Conservation (phyloP, 371 early-diverging fungal genomes). For the Gilbertella persicaria region DNA sequence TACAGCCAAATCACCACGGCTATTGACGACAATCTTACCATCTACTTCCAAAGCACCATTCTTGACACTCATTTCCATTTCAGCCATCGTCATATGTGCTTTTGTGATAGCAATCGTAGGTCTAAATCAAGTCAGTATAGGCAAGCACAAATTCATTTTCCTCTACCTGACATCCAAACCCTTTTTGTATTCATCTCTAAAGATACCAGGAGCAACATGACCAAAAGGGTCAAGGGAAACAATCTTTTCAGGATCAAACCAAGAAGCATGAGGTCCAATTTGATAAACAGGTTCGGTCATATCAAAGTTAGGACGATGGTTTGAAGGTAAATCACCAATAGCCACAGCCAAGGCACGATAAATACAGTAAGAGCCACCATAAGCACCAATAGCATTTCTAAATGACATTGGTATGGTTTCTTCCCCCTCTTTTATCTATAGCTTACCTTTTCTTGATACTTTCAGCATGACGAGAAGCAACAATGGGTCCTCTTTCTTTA, state of each 20-base stretch:
- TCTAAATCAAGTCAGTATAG: conserved; percentile 15
- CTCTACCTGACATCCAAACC: conserved; percentile 80
- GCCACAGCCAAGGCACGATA: conserved; percentile 94
- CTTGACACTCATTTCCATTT: conserved; percentile 80
- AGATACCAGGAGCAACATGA: conserved; percentile 72
- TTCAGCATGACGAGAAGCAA: conserved; percentile 81
- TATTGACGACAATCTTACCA: conserved; percentile 80
- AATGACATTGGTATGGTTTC: background rate
- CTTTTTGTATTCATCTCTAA: conserved; percentile 60
- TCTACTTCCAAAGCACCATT: conserved; percentile 71
- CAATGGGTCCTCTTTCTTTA: conserved; percentile 81
- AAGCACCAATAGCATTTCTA: conserved; percentile 92
- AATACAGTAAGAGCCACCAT: conserved; percentile 93
- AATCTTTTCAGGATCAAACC: conserved; percentile 89
- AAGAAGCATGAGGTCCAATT: conserved; percentile 83
- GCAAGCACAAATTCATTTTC: background rate
- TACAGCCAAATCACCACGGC: conserved; percentile 84
- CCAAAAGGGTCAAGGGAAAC: conserved; percentile 96
- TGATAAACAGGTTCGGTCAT: conserved; percentile 87
- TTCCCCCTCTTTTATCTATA: background rate
- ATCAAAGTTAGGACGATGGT: conserved; percentile 86
- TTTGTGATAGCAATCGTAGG: conserved; percentile 95
- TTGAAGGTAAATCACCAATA: conserved; percentile 82
- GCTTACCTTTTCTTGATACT: conserved; percentile 74
- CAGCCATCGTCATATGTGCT: conserved; percentile 93